phyloP scores from a whole-genome alignment of 352 stramenopile genomes.

The Pythium dissimile region DNA sequence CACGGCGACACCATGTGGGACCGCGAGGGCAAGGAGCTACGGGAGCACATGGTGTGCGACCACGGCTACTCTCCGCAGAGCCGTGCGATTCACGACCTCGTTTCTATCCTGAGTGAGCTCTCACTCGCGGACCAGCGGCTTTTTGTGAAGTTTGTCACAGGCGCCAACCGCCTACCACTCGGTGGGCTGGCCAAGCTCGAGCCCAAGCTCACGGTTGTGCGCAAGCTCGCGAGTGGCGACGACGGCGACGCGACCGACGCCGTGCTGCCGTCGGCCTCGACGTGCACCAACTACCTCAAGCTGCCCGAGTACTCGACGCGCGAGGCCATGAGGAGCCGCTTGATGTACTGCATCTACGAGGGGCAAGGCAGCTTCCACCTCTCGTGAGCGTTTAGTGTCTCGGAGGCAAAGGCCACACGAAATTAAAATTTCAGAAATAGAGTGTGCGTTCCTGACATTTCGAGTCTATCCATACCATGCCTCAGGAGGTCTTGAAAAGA shows the following conservation, averaged over 20 bases:
- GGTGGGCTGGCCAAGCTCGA: constrained; percentile 79
- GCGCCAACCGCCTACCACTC: constrained; percentile 78
- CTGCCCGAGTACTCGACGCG: constrained; percentile 87
- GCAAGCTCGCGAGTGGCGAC: constrained; percentile 51
- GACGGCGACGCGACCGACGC: constrained; percentile 31
- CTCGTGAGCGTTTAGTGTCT: no score
- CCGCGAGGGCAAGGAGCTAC: constrained; percentile 61
- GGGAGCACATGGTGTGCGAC: constrained; percentile 77
- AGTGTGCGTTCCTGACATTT: no score
- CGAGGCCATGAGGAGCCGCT: constrained; percentile 57
- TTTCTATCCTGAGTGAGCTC: constrained; percentile 75
- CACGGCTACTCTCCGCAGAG: constrained; percentile 77
- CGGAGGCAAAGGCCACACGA: no score
- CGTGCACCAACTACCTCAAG: constrained; percentile 91
- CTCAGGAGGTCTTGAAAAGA: no score
- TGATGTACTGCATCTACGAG: constrained; percentile 85
- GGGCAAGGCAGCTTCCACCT: constrained; percentile 83
- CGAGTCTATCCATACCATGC: no score
- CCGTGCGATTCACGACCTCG: constrained; percentile 63
- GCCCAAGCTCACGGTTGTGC: constrained; percentile 87
- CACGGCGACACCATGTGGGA: constrained; percentile 56
- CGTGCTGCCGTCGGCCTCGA: constrained; percentile 81
- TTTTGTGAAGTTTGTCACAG: constrained; percentile 90
- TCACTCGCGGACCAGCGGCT: constrained; percentile 62
- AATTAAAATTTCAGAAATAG: no score